These are phyloP conservation scores for Ambrosia trifida DNA, from an alignment of 129 eudicot species.

Conservation along the genomic window DNA sequence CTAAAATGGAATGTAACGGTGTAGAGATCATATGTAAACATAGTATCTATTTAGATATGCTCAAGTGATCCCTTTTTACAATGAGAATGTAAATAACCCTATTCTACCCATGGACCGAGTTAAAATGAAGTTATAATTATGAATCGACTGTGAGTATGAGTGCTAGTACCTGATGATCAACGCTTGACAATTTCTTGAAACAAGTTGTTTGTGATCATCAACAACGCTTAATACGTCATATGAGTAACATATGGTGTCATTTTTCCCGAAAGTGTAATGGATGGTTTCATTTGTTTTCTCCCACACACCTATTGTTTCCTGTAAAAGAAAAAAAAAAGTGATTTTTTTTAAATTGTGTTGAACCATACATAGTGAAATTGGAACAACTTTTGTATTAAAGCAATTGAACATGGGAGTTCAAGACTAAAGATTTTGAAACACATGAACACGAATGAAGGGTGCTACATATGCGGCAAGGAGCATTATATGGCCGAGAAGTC, in stretches of 20 bases:
- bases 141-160: neutral
- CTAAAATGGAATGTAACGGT: neutral
- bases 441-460: neutral
- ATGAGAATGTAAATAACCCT: neutral
- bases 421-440: too few relatives aligned
- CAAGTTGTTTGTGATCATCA: neutral
- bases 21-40: neutral
- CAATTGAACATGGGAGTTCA: neutral
- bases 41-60: neutral
- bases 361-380: neutral
- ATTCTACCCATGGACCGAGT: neutral
- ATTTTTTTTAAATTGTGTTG: neutral
- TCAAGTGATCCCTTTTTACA: neutral
- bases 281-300: conserved; percentile 9
- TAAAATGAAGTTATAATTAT: neutral
- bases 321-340: neutral
- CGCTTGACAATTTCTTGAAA: neutral
- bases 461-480: neutral
- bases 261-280: neutral
- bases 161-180: neutral
- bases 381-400: neutral
- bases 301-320: conserved; percentile 21
- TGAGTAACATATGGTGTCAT: too few relatives aligned
- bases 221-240: neutral
- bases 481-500: too few relatives aligned